Conservation (phyloP, 495 filamentous ascomycete genomes). For the Durotheca rogersii region DNA sequence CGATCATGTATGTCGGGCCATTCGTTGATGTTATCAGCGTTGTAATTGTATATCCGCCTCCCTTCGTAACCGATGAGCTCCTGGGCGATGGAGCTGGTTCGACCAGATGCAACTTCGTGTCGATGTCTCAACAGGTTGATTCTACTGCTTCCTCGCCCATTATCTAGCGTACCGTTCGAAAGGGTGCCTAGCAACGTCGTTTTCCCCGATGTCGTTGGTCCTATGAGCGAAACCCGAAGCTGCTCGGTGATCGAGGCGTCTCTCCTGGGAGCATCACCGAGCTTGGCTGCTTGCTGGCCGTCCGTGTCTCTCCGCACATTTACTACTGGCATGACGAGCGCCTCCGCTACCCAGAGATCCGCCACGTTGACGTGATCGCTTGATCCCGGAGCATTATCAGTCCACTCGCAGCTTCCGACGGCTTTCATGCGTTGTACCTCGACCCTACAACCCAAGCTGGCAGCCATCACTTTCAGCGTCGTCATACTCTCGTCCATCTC, state of each 20-base stretch:
- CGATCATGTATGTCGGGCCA: constrained; percentile 91
- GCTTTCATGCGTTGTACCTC: constrained; percentile 78
- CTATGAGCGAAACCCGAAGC: constrained; percentile 86
- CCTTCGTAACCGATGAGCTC: constrained; percentile 83
- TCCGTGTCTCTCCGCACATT: constrained; percentile 14
- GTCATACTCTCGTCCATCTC: constrained; percentile 88
- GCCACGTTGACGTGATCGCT: constrained; percentile 40
- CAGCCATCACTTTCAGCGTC: constrained; percentile 84
- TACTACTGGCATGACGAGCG: constrained; percentile 50
- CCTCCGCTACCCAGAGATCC: constrained; percentile 86
- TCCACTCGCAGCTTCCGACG: constrained; percentile 86
- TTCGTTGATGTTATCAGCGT: constrained; percentile 78
- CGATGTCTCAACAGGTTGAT: constrained; percentile 86
- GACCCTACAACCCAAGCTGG: constrained; percentile 85
- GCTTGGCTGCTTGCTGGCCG: constrained; percentile 7
- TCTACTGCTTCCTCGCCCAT: constrained; percentile 85
- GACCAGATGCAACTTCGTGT: constrained; percentile 88
- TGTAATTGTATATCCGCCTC: constrained; percentile 79
- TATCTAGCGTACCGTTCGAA: constrained; percentile 83
- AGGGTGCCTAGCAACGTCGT: constrained; percentile 87
- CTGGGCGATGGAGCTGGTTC: constrained; percentile 90
- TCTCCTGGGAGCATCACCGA: constrained; percentile 20
- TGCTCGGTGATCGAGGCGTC: constrained; percentile 61
- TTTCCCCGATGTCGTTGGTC: constrained; percentile 90
- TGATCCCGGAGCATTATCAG: constrained; percentile 38